These are phyloP conservation scores for Lolium multiflorum DNA, from an alignment of 176 grass and related monocot genomes.

Conservation along the genomic window DNA sequence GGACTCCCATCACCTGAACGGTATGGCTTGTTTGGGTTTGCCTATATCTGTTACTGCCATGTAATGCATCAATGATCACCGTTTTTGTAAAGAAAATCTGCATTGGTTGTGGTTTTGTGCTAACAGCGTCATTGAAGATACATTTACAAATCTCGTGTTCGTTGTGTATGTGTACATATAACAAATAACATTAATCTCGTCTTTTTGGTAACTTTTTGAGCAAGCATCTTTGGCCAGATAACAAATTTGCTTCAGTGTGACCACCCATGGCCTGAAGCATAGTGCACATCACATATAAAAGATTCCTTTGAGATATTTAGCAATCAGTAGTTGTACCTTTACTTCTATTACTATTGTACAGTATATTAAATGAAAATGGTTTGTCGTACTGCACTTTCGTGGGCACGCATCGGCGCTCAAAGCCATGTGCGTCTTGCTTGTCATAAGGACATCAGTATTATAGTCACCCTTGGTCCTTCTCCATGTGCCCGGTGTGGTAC, in stretches of 20 bases:
- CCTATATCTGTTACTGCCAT: not conserved
- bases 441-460: not conserved
- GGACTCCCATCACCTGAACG: not conserved
- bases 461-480: slow-evolving; percentile 1
- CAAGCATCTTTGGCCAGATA: no score
- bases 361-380: not conserved
- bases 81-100: not conserved
- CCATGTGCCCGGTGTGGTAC: not conserved
- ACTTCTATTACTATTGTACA: no score
- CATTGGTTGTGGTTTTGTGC: not conserved
- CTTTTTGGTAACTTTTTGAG: no score
- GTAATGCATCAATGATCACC: not conserved
- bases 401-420: not conserved
- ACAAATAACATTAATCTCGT: not conserved
- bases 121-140: not conserved
- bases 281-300: not conserved
- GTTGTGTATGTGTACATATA: not conserved
- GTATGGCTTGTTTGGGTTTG: slow-evolving; percentile 22
- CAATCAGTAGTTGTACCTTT: not conserved
- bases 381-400: not conserved
- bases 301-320: not conserved
- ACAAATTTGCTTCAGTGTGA: not conserved
- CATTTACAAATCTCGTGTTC: not conserved
- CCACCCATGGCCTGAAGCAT: not conserved
- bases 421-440: not conserved